Evolutionary conservation across 2,329 filamentous ascomycete genomes (phyloP).

Genomic region (Hypoxylon sp.): DNA sequence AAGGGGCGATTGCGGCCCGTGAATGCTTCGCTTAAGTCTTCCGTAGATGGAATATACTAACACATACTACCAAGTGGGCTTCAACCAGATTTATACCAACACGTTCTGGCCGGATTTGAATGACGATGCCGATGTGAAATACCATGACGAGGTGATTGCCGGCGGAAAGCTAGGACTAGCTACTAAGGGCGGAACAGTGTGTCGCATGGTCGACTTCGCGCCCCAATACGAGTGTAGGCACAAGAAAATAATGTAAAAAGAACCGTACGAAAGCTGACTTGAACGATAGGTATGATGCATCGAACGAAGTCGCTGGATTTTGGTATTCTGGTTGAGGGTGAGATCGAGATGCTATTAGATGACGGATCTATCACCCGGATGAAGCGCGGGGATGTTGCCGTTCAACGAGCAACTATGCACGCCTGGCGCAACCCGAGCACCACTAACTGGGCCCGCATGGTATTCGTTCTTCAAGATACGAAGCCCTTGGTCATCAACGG

Average conservation of each 20-base stretch:
- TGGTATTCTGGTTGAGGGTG: conserved; percentile 66
- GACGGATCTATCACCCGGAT: conserved; percentile 62
- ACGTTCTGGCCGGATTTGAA: conserved; percentile 56
- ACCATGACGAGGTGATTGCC: conserved; percentile 52
- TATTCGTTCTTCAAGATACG: conserved; percentile 56
- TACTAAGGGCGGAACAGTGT: conserved; percentile 53
- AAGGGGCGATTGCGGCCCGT: not conserved
- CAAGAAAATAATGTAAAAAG: too few relatives aligned
- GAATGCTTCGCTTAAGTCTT: not conserved
- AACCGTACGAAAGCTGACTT: too few relatives aligned
- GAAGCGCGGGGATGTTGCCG: conserved; percentile 65
- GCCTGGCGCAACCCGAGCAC: conserved; percentile 63
- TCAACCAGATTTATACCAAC: conserved; percentile 59
- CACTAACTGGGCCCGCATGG: conserved; percentile 62
- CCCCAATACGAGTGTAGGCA: conserved; percentile 56
- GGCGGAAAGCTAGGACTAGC: conserved; percentile 57
- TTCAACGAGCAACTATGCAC: conserved; percentile 69
- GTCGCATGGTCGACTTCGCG: conserved; percentile 62
- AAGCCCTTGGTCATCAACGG: conserved; percentile 48
- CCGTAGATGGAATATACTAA: conserved; percentile 1
- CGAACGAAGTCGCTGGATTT: conserved; percentile 67
- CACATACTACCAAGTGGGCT: conserved; percentile 46
- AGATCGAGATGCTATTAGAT: conserved; percentile 64
- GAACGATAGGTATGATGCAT: too few relatives aligned
- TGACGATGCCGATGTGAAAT: conserved; percentile 55